These are phyloP conservation scores for Linum usitatissimum DNA, from an alignment of 345 rosid genomes.

Conservation along the genomic window DNA sequence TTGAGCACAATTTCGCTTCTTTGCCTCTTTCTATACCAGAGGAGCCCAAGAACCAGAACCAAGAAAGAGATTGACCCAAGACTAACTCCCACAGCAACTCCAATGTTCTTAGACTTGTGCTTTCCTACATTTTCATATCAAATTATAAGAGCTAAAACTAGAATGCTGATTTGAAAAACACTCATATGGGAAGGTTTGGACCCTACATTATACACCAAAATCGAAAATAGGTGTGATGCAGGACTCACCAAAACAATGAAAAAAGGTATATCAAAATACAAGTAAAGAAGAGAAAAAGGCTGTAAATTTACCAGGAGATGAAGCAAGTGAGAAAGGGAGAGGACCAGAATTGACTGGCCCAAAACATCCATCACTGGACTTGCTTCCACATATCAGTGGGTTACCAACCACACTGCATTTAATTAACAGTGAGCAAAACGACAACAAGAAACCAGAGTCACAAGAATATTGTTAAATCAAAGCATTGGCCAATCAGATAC, in stretches of 20 bases:
- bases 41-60: slow-evolving; percentile 36
- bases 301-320: slow-evolving; percentile 43
- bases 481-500: slow-evolving; percentile 1
- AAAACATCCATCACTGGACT: slow-evolving; percentile 43
- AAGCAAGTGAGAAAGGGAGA: slow-evolving; percentile 35
- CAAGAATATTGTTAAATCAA: slow-evolving; percentile 1
- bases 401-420: slow-evolving; percentile 67
- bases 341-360: slow-evolving; percentile 46
- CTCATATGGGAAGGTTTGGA: too few relatives aligned
- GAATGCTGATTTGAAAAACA: too few relatives aligned
- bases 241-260: slow-evolving; percentile 1
- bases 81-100: slow-evolving; percentile 58
- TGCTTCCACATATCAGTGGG: slow-evolving; percentile 62
- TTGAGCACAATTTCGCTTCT: slow-evolving; percentile 30
- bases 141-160: too few relatives aligned
- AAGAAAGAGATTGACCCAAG: slow-evolving; percentile 41
- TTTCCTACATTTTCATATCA: too few relatives aligned
- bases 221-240: too few relatives aligned
- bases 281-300: background rate
- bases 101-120: slow-evolving; percentile 50
- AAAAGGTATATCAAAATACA: background rate
- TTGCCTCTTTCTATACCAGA: slow-evolving; percentile 46
- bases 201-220: too few relatives aligned
- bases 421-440: slow-evolving; percentile 7
- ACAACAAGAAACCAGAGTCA: background rate